Evolutionary conservation across 2,329 filamentous ascomycete genomes (phyloP), one percentile per base, ranked within the genome.

Genomic region (Endothia cerciana): DNA sequence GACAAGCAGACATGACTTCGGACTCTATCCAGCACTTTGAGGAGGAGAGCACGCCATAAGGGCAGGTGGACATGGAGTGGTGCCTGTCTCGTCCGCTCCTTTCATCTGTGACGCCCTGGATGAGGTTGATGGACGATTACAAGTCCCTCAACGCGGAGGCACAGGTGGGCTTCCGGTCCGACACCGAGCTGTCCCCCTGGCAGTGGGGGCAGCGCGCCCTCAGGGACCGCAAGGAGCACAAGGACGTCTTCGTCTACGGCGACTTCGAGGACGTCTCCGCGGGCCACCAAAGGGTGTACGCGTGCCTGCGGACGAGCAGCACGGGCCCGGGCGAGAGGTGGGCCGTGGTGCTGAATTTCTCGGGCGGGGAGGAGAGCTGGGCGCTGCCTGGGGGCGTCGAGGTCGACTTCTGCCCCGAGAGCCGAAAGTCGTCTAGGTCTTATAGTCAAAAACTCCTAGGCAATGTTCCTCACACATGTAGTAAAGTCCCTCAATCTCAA

Each of bases 231-330:
- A 91, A 91, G 72, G 75, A 82, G 56, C 79, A 86, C 71, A 81
- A 81, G 55, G 85, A 91, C 67, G 73, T 91, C 1, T 87, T 92
- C 65, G 84, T 91, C 3, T 91, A 91, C 70, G 90, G 90, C 0
- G 79, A 85, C 63, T 82, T 80, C 63, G 72, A 72, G n/a, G 73
- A 79, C 38, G 53, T 68, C 1, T 65, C 63, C 19, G 60, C 55
- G 28, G 56, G 57, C 49, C 33, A 68, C 70, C 45, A 73, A 1
- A 51, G 59, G 19, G 64, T 68, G n/a, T 68, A 65, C 45, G 66
- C 66, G n/a, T 68, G 75, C 65, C 40, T 70, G 41, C 71, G 73
- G 38, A 73, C 70, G 49, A 73, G 71, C 53, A 63, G 25, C 38
- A 62, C 40, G 4, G 45, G 19, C 25, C 43, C 66, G 19, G 69